phyloP scores from a whole-genome alignment of 2,329 filamentous ascomycete species.

The Trichoderma sp. region DNA sequence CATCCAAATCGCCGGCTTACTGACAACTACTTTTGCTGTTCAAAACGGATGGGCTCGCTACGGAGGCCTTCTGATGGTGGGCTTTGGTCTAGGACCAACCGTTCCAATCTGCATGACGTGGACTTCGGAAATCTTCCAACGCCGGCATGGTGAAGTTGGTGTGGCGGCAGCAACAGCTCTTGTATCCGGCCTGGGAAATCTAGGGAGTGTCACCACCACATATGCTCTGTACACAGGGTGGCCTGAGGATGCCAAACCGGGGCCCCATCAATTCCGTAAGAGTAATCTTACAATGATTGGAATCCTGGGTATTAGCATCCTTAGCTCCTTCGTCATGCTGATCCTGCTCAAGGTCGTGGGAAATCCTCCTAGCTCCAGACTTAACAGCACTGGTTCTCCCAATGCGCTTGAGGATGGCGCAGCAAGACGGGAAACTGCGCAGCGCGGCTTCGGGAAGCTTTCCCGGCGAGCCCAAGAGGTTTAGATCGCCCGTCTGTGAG shows the following conservation, averaged over 20 bases:
- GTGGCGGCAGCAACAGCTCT: slow-evolving; percentile 84
- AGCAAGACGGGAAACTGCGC: slow-evolving; percentile 59
- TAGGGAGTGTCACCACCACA: slow-evolving; percentile 84
- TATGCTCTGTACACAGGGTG: slow-evolving; percentile 90
- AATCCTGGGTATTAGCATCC: slow-evolving; percentile 77
- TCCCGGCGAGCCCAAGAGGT: slow-evolving; percentile 39
- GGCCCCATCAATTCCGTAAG: slow-evolving; percentile 72
- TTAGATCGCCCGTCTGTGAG: neutral
- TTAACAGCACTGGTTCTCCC: slow-evolving; percentile 44
- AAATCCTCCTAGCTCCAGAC: slow-evolving; percentile 55
- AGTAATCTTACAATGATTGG: slow-evolving; percentile 90
- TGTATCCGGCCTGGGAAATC: slow-evolving; percentile 84
- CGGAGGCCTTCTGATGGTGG: slow-evolving; percentile 84
- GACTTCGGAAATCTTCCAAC: slow-evolving; percentile 89
- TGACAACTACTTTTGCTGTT: slow-evolving; percentile 75
- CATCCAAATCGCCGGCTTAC: slow-evolving; percentile 80
- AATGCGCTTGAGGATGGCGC: slow-evolving; percentile 62
- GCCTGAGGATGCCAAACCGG: slow-evolving; percentile 72
- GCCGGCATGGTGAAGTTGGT: slow-evolving; percentile 85
- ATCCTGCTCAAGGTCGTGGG: slow-evolving; percentile 64
- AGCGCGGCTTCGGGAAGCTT: slow-evolving; percentile 60
- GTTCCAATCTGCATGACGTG: slow-evolving; percentile 94
- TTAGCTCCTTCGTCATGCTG: slow-evolving; percentile 71
- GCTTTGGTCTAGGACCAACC: slow-evolving; percentile 87
- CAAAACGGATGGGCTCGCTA: slow-evolving; percentile 80